Percentiles rank a stretch among this genome's conserved stretches.
phyloP scores from a whole-genome alignment of 2,329 filamentous ascomycete genomes.

The Proliferodiscus dingleyae region DNA sequence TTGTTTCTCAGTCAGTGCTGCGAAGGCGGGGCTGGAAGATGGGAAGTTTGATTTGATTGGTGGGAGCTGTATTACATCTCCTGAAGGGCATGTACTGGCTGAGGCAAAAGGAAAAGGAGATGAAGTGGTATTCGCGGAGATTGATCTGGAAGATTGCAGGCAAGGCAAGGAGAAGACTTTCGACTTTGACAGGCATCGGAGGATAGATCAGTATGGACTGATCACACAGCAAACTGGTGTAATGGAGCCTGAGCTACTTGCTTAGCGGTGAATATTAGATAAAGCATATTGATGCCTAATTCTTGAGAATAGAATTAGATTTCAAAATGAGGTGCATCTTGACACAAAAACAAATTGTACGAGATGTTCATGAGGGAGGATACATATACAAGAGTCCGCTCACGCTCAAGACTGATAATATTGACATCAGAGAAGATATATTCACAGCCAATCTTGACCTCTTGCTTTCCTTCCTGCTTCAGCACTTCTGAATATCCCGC shows the following conservation, averaged over 20 bases:
- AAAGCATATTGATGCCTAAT: too few species aligned
- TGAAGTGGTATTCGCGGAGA: conserved; percentile 46
- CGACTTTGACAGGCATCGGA: conserved; percentile 40
- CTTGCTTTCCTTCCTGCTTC: conserved; percentile 35
- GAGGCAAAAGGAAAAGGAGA: conserved; percentile 44
- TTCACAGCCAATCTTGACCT: conserved; percentile 38
- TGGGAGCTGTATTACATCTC: conserved; percentile 43
- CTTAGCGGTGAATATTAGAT: conserved; percentile 2
- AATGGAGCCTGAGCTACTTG: conserved; percentile 32
- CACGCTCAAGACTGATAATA: background rate
- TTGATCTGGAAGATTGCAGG: conserved; percentile 44
- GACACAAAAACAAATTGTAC: too few species aligned
- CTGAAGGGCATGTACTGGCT: conserved; percentile 45
- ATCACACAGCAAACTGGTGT: conserved; percentile 39
- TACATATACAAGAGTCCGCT: too few species aligned
- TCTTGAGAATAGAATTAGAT: background rate
- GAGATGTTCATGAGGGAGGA: too few species aligned
- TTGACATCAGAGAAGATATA: background rate
- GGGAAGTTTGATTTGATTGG: conserved; percentile 45
- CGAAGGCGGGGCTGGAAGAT: conserved; percentile 47
- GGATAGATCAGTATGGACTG: conserved; percentile 39
- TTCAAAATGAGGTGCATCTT: too few species aligned
- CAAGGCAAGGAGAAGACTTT: conserved; percentile 44
- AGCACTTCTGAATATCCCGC: conserved; percentile 39
- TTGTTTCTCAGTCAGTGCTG: conserved; percentile 45